Conservation (phyloP, 352 stramenopile genomes). For the Lagenidium sp. region DNA sequence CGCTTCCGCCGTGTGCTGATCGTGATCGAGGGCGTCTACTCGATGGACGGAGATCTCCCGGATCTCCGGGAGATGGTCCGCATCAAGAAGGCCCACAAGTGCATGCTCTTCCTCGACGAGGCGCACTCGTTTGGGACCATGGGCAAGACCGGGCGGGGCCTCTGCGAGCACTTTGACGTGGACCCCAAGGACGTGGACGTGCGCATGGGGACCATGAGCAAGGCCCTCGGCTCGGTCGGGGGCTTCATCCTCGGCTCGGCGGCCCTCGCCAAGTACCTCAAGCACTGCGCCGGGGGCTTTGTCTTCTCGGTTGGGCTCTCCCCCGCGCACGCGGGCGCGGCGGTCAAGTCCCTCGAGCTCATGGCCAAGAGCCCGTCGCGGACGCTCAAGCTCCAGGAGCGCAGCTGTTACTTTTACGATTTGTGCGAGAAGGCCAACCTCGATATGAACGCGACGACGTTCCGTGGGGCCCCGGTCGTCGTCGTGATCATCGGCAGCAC, state of each 20-base stretch:
- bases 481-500: conserved; percentile 74
- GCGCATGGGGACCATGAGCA: conserved; percentile 37
- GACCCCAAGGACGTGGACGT: conserved; percentile 22
- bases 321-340: conserved; percentile 52
- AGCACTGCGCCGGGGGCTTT: conserved; percentile 29
- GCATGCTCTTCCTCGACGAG: conserved; percentile 25
- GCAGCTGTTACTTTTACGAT: conserved; percentile 69
- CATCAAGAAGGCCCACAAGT: conserved; percentile 29
- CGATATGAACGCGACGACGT: conserved; percentile 46
- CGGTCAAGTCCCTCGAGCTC: conserved; percentile 58
- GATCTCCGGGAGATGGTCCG: conserved; percentile 19
- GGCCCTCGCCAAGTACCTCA: conserved; percentile 23
- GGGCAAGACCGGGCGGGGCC: conserved; percentile 24
- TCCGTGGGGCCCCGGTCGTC: conserved; percentile 62
- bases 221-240: conserved; percentile 23
- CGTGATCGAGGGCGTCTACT: conserved; percentile 30
- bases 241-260: conserved; percentile 25
- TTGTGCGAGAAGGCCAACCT: conserved; percentile 56
- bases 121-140: conserved; percentile 30
- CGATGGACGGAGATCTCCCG: conserved; percentile 28
- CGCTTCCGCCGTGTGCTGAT: conserved; percentile 69
- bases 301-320: conserved; percentile 43
- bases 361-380: conserved; percentile 48
- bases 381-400: conserved; percentile 54
- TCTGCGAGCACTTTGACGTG: conserved; percentile 22